A percentile compares a stretch with the other conserved stretches of the same genome.
phyloP scores from a whole-genome alignment of 1,284 basidiomycete species.

The Dichomitus squalens region DNA sequence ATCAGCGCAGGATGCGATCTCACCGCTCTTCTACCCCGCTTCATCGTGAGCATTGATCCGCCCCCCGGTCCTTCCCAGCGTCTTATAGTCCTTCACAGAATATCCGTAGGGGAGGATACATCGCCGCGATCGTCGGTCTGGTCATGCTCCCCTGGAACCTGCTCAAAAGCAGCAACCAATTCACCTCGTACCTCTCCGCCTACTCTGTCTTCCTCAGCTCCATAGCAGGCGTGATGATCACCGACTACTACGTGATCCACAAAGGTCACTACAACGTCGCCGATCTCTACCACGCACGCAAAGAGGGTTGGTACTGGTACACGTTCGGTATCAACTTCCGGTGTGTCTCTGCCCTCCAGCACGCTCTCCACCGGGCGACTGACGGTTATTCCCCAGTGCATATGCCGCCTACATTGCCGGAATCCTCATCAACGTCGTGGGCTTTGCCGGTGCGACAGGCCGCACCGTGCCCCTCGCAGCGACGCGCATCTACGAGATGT shows the following conservation, averaged over 20 bases:
- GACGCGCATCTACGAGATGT: constrained; percentile 71
- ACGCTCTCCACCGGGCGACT: neutral
- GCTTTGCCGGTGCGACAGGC: constrained; percentile 66
- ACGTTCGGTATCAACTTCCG: constrained; percentile 76
- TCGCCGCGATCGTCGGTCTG: constrained; percentile 76
- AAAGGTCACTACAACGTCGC: constrained; percentile 72
- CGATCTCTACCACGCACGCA: constrained; percentile 67
- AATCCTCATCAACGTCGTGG: constrained; percentile 83
- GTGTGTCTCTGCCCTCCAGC: constrained; percentile 39
- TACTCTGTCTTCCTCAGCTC: constrained; percentile 85
- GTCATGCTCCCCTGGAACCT: constrained; percentile 84
- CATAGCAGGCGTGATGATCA: constrained; percentile 83
- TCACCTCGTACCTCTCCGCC: constrained; percentile 83
- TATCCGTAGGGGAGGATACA: constrained; percentile 82
- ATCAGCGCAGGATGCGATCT: constrained; percentile 86
- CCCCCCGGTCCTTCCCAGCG: neutral
- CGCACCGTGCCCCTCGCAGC: constrained; percentile 63
- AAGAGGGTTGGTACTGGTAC: constrained; percentile 77
- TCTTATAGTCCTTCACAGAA: constrained; percentile 44
- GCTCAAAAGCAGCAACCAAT: constrained; percentile 73
- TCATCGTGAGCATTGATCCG: constrained; percentile 53
- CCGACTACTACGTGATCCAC: constrained; percentile 81
- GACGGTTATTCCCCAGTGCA: constrained; percentile 44
- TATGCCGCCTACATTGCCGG: constrained; percentile 75
- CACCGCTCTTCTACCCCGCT: constrained; percentile 79